Percentiles rank a stretch among this genome's conserved stretches.
Evolutionary conservation across 1,284 basidiomycete species (phyloP).

Genomic region (Puccinia horiana): DNA sequence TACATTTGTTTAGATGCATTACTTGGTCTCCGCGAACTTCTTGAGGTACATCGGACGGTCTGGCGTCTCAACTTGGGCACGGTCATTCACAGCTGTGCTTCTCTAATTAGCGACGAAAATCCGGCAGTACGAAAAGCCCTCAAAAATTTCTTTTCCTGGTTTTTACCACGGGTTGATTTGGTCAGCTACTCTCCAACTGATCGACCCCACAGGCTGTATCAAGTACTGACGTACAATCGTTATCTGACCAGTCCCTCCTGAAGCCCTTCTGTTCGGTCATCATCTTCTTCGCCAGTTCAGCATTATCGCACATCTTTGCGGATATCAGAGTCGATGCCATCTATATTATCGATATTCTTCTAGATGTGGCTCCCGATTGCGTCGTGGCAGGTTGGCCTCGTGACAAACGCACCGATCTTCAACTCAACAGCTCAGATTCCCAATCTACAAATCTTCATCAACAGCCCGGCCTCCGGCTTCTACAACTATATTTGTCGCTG

Average conservation of each 20-base stretch:
- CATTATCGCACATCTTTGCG: constrained; percentile 90
- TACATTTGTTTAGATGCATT: constrained; percentile 68
- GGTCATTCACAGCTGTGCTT: constrained; percentile 70
- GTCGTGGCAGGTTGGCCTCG: constrained; percentile 71
- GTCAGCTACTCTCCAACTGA: neutral
- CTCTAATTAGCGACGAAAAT: constrained; percentile 68
- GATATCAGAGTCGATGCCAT: constrained; percentile 89
- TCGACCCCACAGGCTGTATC: constrained; percentile 41
- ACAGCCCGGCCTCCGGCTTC: constrained; percentile 64
- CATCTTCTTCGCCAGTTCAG: constrained; percentile 82
- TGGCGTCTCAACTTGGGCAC: constrained; percentile 66
- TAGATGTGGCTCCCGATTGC: constrained; percentile 70
- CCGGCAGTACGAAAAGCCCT: constrained; percentile 30
- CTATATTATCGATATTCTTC: constrained; percentile 74
- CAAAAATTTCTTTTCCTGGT: constrained; percentile 38
- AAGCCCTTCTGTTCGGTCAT: constrained; percentile 72
- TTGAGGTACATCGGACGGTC: constrained; percentile 68
- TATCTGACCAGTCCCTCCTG: constrained; percentile 65
- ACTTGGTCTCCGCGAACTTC: constrained; percentile 76
- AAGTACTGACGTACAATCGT: neutral
- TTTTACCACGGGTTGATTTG: constrained; percentile 13
- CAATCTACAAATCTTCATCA: constrained; percentile 21
- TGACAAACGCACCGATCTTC: constrained; percentile 18
- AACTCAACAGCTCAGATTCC: neutral
- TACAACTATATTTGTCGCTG: constrained; percentile 75